Conservation (phyloP, 345 rosid genomes). For the Alliaria petiolata region DNA sequence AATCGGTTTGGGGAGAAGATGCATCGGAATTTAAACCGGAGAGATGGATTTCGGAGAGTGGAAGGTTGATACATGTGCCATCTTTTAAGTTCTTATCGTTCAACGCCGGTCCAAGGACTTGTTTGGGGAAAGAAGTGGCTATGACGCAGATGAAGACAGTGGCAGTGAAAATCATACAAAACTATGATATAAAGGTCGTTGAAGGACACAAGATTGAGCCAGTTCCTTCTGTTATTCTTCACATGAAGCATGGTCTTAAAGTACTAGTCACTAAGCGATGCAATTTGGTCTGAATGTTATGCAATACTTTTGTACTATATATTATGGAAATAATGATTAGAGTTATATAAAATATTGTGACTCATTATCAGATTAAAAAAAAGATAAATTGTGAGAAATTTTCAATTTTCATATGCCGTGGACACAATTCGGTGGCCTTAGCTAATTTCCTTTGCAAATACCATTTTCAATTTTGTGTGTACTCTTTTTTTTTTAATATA, state of each 20-base stretch:
- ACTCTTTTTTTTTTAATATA: too few relatives aligned
- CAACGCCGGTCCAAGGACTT: slow-evolving; percentile 33
- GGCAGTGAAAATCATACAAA: slow-evolving; percentile 14
- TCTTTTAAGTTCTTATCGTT: slow-evolving; percentile 32
- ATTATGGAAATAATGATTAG: not conserved
- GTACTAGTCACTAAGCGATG: slow-evolving; percentile 8
- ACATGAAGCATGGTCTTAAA: slow-evolving; percentile 29
- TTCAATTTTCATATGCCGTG: too few relatives aligned
- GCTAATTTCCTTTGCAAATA: too few relatives aligned
- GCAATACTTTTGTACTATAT: not conserved
- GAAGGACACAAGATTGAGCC: slow-evolving; percentile 30
- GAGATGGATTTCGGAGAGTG: slow-evolving; percentile 32
- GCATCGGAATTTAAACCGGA: slow-evolving; percentile 18
- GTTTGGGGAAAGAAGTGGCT: slow-evolving; percentile 32
- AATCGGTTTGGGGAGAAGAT: slow-evolving; percentile 30
- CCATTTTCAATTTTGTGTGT: too few relatives aligned
- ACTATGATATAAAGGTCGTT: slow-evolving; percentile 23
- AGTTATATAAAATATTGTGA: too few relatives aligned
- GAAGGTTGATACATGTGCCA: slow-evolving; percentile 15
- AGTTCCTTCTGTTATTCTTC: slow-evolving; percentile 24
- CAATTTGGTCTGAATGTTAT: not conserved
- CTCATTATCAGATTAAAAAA: too few relatives aligned
- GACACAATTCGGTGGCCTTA: too few relatives aligned
- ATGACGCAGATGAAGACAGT: slow-evolving; percentile 30
- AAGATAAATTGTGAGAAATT: not conserved